phyloP scores from a whole-genome alignment of 2,329 filamentous ascomycete genomes.

The Raffaelea deltoideospora region DNA sequence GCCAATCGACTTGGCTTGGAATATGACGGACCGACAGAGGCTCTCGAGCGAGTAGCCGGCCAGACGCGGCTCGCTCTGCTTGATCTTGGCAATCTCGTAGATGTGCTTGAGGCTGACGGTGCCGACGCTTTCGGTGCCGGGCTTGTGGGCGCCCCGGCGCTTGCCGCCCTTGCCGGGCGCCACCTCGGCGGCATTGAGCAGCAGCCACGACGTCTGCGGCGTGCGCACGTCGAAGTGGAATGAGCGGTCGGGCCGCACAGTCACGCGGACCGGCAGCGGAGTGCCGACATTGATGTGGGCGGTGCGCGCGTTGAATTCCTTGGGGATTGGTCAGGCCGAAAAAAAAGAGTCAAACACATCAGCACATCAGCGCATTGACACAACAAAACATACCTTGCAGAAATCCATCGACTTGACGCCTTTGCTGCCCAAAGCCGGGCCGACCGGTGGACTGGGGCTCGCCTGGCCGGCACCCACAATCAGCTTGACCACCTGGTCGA shows the following conservation, averaged over 20 bases:
- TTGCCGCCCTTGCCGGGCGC: conserved; percentile 58
- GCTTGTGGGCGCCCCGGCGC: conserved; percentile 60
- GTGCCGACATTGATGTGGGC: conserved; percentile 69
- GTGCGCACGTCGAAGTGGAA: conserved; percentile 91
- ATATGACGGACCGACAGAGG: conserved; percentile 59
- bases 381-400: conserved; percentile 57
- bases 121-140: conserved; percentile 66
- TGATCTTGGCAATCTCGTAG: conserved; percentile 96
- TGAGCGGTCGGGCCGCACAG: conserved; percentile 79
- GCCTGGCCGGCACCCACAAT: conserved; percentile 95
- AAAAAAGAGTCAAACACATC: not conserved
- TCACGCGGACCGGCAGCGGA: conserved; percentile 80
- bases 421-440: conserved; percentile 90
- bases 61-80: conserved; percentile 61
- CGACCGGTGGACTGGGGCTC: conserved; percentile 86
- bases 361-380: no score
- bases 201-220: conserved; percentile 80
- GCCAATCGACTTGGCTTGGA: conserved; percentile 61
- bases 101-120: conserved; percentile 86
- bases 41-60: conserved; percentile 58
- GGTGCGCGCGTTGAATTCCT: conserved; percentile 97
- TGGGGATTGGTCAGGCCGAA: no score
- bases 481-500: conserved; percentile 80
- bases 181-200: conserved; percentile 70
- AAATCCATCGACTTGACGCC: conserved; percentile 99